These are phyloP conservation scores for Sporopachydermia cereana DNA, from an alignment of 1,139 yeast genomes.

Conservation along the genomic window DNA sequence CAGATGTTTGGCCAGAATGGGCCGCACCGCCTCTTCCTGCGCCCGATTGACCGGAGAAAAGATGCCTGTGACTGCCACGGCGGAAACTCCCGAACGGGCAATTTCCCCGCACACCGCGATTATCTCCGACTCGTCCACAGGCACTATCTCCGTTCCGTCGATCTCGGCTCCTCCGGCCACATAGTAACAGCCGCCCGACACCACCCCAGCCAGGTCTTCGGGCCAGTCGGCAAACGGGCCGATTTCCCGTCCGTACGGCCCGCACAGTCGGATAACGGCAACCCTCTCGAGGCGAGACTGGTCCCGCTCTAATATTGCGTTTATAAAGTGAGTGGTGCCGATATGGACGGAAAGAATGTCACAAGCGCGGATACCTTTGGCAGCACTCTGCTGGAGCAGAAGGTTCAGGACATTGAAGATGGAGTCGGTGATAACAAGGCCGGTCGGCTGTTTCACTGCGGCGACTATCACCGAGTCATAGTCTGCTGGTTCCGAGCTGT, in stretches of 20 bases:
- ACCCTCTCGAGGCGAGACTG: conserved; percentile 27
- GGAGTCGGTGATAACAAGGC: conserved; percentile 18
- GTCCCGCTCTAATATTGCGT: conserved; percentile 34
- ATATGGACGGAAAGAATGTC: conserved; percentile 29
- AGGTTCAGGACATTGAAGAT: background rate
- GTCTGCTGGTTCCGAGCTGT: conserved; percentile 29
- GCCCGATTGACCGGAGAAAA: conserved; percentile 26
- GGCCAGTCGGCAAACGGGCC: conserved; percentile 35
- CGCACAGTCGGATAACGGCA: conserved; percentile 30
- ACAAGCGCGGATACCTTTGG: conserved; percentile 16
- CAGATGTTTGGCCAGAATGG: conserved; percentile 20
- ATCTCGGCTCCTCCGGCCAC: conserved; percentile 30
- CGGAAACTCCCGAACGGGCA: conserved; percentile 20
- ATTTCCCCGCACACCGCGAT: conserved; percentile 22
- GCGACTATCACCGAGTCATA: conserved; percentile 32
- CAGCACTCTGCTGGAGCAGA: conserved; percentile 15
- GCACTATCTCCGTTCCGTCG: conserved; percentile 27
- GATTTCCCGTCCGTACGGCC: conserved; percentile 25
- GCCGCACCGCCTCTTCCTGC: conserved; percentile 26
- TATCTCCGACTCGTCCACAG: conserved; percentile 24
- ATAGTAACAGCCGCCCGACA: conserved; percentile 24
- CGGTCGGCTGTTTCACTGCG: conserved; percentile 29
- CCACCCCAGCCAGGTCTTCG: conserved; percentile 21
- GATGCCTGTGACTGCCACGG: conserved; percentile 29
- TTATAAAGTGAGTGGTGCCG: conserved; percentile 36